Base-by-base conservation (phyloP, 1,284 basidiomycete species). In the Ganoderma multipileum region DNA sequence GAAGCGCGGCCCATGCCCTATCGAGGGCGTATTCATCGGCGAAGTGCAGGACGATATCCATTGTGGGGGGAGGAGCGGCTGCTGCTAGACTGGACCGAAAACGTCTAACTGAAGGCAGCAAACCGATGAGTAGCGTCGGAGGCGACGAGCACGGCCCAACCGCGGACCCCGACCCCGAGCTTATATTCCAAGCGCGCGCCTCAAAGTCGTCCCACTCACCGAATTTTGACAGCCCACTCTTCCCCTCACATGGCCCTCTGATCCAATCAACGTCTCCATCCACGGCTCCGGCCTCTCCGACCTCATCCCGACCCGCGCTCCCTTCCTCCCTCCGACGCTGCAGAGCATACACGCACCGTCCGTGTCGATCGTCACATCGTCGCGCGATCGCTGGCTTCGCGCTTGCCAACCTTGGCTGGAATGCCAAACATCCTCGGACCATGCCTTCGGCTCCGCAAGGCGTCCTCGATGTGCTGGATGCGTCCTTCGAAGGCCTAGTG, bases 1-100 rank as follows among this genome's bases (percentile, higher is more conserved):
- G 83, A 69, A 94, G 78, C 65, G 83, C 85, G 3, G 94, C 89
- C 87, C 93, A 98, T 50, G 92, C 79, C 67, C 82, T 83, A 88
- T 98, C 96, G 73, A 98, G 85, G 60, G 92, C 65, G 78, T 87
- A 87, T 63, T 93, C 87, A 83, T 98, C 96, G 66, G 86, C 86
- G 74, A 92, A 69, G 69, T 85, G 74, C 64, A 97, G 89, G 18
- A 96, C 83, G 79, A 95, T 80, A 83, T 98, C 96, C 96, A 98
- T 98, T 61, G 36, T 39, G 57, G 64, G 61, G 52, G 28, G 39
- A 11, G 61, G 36, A 38, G 50, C 12, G n/a, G 63, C 54, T 57
- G 68, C 50, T 39, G 64, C 55, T 62, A 42, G 58, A 42, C 38
- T 50, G 47, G 62, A 47, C 44, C 38, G 36, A 39, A 33, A 50